Conservation (phyloP, 805 yeast species). For the Lachancea waltii region DNA sequence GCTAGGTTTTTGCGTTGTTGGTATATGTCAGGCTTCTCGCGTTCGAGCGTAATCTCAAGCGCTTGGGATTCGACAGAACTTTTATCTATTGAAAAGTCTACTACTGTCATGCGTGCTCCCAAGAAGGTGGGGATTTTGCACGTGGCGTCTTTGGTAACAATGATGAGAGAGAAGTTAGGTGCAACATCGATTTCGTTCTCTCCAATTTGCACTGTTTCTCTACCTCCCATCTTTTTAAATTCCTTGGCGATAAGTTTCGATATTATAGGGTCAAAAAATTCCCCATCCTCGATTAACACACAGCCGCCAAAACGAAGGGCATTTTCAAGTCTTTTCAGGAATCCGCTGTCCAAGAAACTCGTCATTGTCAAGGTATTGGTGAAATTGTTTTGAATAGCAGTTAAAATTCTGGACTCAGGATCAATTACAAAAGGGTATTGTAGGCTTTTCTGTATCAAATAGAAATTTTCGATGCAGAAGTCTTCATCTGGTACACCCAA, state of each 20-base stretch:
- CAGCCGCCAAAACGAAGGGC: slow-evolving; percentile 78
- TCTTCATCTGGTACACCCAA: slow-evolving; percentile 53
- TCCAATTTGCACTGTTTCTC: slow-evolving; percentile 56
- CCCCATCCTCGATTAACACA: slow-evolving; percentile 72
- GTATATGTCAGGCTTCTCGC: slow-evolving; percentile 63
- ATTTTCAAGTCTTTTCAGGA: slow-evolving; percentile 64
- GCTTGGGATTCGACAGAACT: slow-evolving; percentile 59
- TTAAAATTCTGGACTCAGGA: slow-evolving; percentile 48
- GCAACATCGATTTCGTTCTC: slow-evolving; percentile 60
- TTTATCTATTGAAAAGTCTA: slow-evolving; percentile 70
- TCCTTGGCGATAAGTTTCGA: slow-evolving; percentile 58
- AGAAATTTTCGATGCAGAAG: slow-evolving; percentile 54
- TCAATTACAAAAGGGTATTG: slow-evolving; percentile 62
- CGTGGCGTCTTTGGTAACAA: slow-evolving; percentile 56
- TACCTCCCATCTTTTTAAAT: slow-evolving; percentile 57
- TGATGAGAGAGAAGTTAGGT: slow-evolving; percentile 50
- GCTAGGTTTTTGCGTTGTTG: slow-evolving; percentile 46
- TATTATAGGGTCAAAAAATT: slow-evolving; percentile 68
- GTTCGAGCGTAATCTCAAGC: slow-evolving; percentile 47
- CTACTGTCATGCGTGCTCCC: slow-evolving; percentile 51
- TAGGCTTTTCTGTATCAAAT: slow-evolving; percentile 30
- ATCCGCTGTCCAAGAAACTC: slow-evolving; percentile 66
- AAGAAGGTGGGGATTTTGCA: slow-evolving; percentile 46
- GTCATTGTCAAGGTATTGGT: slow-evolving; percentile 43
- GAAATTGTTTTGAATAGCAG: slow-evolving; percentile 34